Base-by-base conservation (phyloP, 2,329 filamentous ascomycete genomes). In the Diaporthe capsici region DNA sequence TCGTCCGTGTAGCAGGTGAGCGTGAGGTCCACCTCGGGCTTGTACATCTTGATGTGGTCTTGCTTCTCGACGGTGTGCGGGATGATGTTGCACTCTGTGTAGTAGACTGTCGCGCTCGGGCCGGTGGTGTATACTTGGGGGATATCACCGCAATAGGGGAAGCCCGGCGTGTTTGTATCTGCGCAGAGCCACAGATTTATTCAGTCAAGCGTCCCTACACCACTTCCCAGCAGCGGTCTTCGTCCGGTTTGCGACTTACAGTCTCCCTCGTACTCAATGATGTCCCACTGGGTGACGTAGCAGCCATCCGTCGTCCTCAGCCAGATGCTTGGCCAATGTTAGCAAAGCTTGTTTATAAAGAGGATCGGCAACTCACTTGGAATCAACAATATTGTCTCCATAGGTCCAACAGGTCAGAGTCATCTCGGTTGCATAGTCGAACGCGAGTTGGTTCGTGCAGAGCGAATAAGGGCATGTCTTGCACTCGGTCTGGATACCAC, bases 71-170 rank as follows among this genome's bases (percentile, higher is more conserved):
- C 73, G 4, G 42, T 60, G 3, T 67, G 22, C 20, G 76, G 76
- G 15, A 77, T 77, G 57, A 77, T 77, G 51, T 77, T 77, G 73
- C 76, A 77, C 22, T 77, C 76, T 2, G 76, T 73, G 63, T 77
- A 75, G 63, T 73, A 77, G 1, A 73, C 44, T 1, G 76, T 77
- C 42, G 57, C 57, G n/a, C 76, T 75, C 6, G 63, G 57, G 2
- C 70, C 76, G 34, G 28, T 58, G 12, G 76, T 75, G 34, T 65
- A 57, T 3, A 44, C 58, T 25, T 57, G n/a, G 6, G 61, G 31
- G 2, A 77, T 61, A 2, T 65, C 57, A 20, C 76, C 76, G 42
- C 76, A 77, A 49, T 71, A 77, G 4, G 60, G 71, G 44, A 77
- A 75, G 15, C 74, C 73, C 1, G 58, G 47, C 4, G 71, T 73